Evolutionary conservation across 495 filamentous ascomycete genomes (phyloP).

Genomic region (Tuber borchii): DNA sequence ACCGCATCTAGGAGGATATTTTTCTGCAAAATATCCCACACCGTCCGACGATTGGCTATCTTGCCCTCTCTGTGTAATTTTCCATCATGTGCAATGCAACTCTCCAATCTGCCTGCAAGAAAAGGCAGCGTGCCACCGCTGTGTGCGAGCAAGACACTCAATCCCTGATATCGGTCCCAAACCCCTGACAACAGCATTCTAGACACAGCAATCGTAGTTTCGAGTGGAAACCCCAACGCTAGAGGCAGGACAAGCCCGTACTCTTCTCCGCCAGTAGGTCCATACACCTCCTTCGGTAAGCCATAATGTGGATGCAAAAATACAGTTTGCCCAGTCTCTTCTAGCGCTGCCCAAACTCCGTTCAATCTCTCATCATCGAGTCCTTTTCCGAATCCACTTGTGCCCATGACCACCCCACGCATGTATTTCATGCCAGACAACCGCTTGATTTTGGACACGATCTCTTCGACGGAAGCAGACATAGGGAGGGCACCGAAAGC

Average conservation of each 20-base stretch:
- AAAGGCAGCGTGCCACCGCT: slow-evolving; percentile 85
- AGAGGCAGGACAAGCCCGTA: slow-evolving; percentile 88
- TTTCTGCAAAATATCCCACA: slow-evolving; percentile 77
- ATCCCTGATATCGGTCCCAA: slow-evolving; percentile 66
- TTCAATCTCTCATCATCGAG: slow-evolving; percentile 72
- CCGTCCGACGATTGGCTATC: slow-evolving; percentile 48
- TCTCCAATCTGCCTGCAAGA: slow-evolving; percentile 80
- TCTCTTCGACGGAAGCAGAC: slow-evolving; percentile 55
- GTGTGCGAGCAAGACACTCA: slow-evolving; percentile 77
- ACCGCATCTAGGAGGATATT: slow-evolving; percentile 91
- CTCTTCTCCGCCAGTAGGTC: slow-evolving; percentile 54
- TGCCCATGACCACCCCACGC: slow-evolving; percentile 81
- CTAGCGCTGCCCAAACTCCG: slow-evolving; percentile 62
- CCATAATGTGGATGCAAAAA: slow-evolving; percentile 96
- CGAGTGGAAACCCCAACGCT: slow-evolving; percentile 82
- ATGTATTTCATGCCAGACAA: slow-evolving; percentile 59
- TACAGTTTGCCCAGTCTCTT: slow-evolving; percentile 56
- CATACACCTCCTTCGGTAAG: slow-evolving; percentile 70
- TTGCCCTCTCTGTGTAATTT: slow-evolving; percentile 49
- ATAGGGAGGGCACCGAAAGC: slow-evolving; percentile 79
- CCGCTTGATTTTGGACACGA: slow-evolving; percentile 60
- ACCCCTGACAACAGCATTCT: slow-evolving; percentile 79
- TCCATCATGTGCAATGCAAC: slow-evolving; percentile 76
- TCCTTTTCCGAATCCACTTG: slow-evolving; percentile 69
- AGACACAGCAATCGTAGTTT: slow-evolving; percentile 86